A percentile compares a stretch with the other conserved stretches of the same genome.
Conservation (phyloP, 2,329 filamentous ascomycete species). For the Phaeosphaeriaceae sp. region DNA sequence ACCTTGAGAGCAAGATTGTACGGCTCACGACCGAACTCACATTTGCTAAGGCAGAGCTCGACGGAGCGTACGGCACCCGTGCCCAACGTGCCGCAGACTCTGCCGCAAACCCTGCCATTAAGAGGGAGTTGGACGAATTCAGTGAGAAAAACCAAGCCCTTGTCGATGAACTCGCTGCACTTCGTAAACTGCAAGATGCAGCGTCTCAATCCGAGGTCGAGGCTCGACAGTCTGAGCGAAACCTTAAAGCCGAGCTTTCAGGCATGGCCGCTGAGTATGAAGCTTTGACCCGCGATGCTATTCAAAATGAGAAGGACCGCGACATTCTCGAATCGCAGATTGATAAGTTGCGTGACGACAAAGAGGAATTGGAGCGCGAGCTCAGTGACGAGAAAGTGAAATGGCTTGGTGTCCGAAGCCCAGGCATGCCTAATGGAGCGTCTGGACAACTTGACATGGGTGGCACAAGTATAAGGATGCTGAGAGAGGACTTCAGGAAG, state of each 20-base stretch:
- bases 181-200: conserved; percentile 48
- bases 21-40: conserved; percentile 79
- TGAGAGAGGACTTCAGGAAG: conserved; percentile 79
- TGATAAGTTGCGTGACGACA: conserved; percentile 68
- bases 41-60: conserved; percentile 88
- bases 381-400: conserved; percentile 71
- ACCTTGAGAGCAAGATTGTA: conserved; percentile 67
- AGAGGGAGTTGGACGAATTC: conserved; percentile 65
- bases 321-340: conserved; percentile 68
- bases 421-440: conserved; percentile 47
- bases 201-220: conserved; percentile 45
- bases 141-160: conserved; percentile 53
- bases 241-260: conserved; percentile 68
- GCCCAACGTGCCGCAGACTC: conserved; percentile 72
- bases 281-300: conserved; percentile 70
- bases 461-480: conserved; percentile 69
- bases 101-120: conserved; percentile 61
- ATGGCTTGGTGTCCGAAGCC: conserved; percentile 67
- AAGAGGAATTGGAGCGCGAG: conserved; percentile 67
- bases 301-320: conserved; percentile 74
- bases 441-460: conserved; percentile 49
- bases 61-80: conserved; percentile 87
- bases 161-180: conserved; percentile 50
- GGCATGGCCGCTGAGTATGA: conserved; percentile 75
- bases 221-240: conserved; percentile 47